These are phyloP conservation scores for Colletotrichum sp. DNA, from an alignment of 2,329 filamentous ascomycete species.

Conservation along the genomic window DNA sequence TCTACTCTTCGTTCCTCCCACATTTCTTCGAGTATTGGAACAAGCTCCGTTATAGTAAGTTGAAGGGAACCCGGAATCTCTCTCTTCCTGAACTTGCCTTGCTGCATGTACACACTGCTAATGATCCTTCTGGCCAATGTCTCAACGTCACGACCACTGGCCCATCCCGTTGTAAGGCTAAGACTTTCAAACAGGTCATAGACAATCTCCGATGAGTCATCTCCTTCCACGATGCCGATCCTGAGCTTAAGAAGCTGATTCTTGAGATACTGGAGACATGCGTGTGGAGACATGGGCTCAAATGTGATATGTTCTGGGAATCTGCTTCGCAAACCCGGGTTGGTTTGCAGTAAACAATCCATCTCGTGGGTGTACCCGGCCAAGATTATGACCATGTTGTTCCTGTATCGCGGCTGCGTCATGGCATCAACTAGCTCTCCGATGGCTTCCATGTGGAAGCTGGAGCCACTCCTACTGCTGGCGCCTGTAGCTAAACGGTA, in stretches of 20 bases:
- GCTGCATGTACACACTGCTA: constrained; percentile 33
- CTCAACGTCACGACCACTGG: constrained; percentile 66
- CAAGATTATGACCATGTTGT: constrained; percentile 57
- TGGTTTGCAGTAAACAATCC: constrained; percentile 53
- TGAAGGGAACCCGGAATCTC: too few species aligned
- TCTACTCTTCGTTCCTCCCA: too few species aligned
- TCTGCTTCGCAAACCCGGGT: constrained; percentile 55
- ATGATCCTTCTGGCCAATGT: constrained; percentile 58
- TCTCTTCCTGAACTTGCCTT: background rate
- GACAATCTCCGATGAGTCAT: background rate
- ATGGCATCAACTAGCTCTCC: constrained; percentile 32
- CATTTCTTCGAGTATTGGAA: background rate
- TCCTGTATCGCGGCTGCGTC: constrained; percentile 45
- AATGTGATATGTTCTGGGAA: constrained; percentile 37
- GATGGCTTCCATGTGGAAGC: constrained; percentile 44
- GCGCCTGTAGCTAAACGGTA: constrained; percentile 49
- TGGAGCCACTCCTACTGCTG: constrained; percentile 29
- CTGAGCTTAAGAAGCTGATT: constrained; percentile 27
- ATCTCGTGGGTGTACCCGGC: constrained; percentile 62
- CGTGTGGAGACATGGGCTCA: background rate
- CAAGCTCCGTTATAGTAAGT: background rate
- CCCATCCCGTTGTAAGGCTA: constrained; percentile 55
- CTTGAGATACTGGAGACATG: constrained; percentile 29
- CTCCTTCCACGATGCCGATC: background rate
- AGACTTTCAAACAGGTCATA: constrained; percentile 40